Base-by-base conservation (phyloP, 345 rosid genomes). In the Brassica incana region DNA sequence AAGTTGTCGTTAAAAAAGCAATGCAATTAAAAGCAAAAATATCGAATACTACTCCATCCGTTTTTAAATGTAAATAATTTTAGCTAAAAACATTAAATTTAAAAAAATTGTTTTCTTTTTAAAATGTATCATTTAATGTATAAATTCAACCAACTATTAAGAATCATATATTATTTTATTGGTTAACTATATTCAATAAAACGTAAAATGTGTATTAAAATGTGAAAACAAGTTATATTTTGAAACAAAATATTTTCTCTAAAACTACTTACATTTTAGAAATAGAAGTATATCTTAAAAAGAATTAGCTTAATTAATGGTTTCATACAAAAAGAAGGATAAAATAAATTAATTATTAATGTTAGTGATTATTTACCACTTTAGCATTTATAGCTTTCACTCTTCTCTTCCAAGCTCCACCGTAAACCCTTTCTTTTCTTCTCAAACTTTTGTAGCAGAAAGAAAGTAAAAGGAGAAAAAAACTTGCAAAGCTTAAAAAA, bases 301-400 rank as follows among this genome's bases (percentile, higher is more conserved):
- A 0, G 2, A 8, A n/a, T 1, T 16, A 35, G 4, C 16, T n/a
- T 30, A 48, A 8, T 36, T 16, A 66, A 16, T 38, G 48, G 27
- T 18, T 5, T 38, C 15, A 5, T 4, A 18, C 6, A 38, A 18
- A 36, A 69, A 77, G 58, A 64, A 7, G 15, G 3, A 70, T 15
- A 70, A 60, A 73, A 8, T 4, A 15, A 4, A 4, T n/a, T 0
- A 50, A 12, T 29, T 29, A 45, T 15, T 45, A 25, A 25, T 11
- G 15, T 23, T 9, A 25, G 30, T 59, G 29, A 52, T 72, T 30
- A 58, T 66, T 72, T 73, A 36, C 64, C 30, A 50, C 33, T 33
- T 64, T 78, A 12, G 65, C 72, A 71, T 67, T 61, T 69, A 69
- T 63, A 80, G 48, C 54, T 38, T 54, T 36, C 76, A 75, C 72